phyloP scores from a whole-genome alignment of 2,329 filamentous ascomycete genomes.

The Botryotinia globosa region DNA sequence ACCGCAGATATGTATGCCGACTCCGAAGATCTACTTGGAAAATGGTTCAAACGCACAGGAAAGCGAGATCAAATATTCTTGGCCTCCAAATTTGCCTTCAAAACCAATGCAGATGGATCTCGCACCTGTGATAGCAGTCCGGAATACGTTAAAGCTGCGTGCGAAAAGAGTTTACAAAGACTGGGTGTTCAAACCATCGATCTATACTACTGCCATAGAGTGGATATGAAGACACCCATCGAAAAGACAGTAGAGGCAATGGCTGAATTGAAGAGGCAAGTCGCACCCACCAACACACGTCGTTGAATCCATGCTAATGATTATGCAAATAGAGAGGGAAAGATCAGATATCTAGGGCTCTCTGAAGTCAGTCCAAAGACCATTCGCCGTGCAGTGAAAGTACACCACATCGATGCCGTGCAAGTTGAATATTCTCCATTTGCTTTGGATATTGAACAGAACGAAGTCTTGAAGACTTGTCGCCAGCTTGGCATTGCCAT shows the following conservation, averaged over 20 bases:
- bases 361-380: conserved; percentile 51
- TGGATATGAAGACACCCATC: conserved; percentile 42
- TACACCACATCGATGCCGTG: conserved; percentile 50
- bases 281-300: background rate
- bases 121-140: conserved; percentile 39
- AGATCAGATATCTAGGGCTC: conserved; percentile 56
- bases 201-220: conserved; percentile 37
- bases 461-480: conserved; percentile 51
- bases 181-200: conserved; percentile 45
- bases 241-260: conserved; percentile 46
- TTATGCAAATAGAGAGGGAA: conserved; percentile 43
- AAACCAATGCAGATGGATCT: conserved; percentile 9
- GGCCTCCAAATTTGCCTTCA: conserved; percentile 50
- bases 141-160: conserved; percentile 44
- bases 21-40: conserved; percentile 46
- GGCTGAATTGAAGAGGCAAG: conserved; percentile 40
- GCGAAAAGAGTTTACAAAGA: conserved; percentile 42
- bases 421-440: conserved; percentile 56
- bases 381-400: conserved; percentile 49
- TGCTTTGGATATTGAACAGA: conserved; percentile 56
- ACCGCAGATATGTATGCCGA: conserved; percentile 43
- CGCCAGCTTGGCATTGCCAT: conserved; percentile 56
- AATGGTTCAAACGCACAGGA: conserved; percentile 47
- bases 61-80: conserved; percentile 50
- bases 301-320: conserved; percentile 19